phyloP scores from a whole-genome alignment of 257 asterid species.

The Plectranthus barbatus region DNA sequence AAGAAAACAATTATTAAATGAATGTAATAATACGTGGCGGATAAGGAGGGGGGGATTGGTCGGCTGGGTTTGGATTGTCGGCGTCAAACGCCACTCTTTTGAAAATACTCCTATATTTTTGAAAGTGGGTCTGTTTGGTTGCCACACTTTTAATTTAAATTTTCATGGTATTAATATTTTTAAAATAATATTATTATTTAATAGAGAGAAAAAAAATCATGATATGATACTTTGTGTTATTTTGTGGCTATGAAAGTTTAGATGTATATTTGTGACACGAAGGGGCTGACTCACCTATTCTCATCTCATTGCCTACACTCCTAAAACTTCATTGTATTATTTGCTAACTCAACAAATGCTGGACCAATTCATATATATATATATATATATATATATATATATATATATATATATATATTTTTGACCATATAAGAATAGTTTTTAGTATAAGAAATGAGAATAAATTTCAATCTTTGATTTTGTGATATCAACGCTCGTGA shows the following conservation, averaged over 20 bases:
- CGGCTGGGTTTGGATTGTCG: slow-evolving; percentile 28
- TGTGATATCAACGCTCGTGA: too few relatives aligned
- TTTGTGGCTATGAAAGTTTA: slow-evolving; percentile 14
- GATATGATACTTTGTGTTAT: not conserved
- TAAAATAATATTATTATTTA: not conserved
- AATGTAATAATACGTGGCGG: slow-evolving; percentile 27
- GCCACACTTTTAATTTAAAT: not conserved
- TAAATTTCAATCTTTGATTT: too few relatives aligned
- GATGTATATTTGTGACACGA: slow-evolving; percentile 7
- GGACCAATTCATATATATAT: not conserved
- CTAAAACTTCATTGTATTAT: not conserved
- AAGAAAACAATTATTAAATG: not conserved
- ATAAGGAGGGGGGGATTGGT: slow-evolving; percentile 25
- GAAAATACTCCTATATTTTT: not conserved
- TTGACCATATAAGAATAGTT: too few relatives aligned
- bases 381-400: too few relatives aligned
- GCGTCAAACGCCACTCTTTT: slow-evolving; percentile 21
- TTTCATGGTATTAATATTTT: not conserved
- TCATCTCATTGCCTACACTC: not conserved
- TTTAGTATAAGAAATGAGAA: too few relatives aligned
- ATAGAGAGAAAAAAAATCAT: not conserved
- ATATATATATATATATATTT: too few relatives aligned
- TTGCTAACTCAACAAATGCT: not conserved
- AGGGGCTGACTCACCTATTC: slow-evolving; percentile 16
- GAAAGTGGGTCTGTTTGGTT: not conserved